Conservation (phyloP, 1,284 basidiomycete genomes). For the Anthracocystis walkeri region DNA sequence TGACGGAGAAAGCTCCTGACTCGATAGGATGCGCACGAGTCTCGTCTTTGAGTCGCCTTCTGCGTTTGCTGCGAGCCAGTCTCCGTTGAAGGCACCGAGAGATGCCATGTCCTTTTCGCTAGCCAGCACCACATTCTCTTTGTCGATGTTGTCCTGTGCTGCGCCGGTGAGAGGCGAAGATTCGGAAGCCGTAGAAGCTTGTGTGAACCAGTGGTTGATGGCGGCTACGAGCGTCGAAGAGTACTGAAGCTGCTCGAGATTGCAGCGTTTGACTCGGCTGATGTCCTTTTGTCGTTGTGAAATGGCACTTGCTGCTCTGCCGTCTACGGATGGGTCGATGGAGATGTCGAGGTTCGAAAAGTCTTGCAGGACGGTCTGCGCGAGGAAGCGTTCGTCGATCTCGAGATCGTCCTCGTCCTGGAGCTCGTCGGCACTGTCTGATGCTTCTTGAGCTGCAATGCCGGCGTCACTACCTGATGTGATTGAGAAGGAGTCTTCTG, state of each 20-base stretch:
- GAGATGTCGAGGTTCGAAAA: slow-evolving; percentile 50
- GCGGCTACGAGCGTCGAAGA: slow-evolving; percentile 33
- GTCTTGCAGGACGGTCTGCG: slow-evolving; percentile 52
- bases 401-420: slow-evolving; percentile 34
- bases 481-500: slow-evolving; percentile 33
- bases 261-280: slow-evolving; percentile 27
- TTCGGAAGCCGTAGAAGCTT: slow-evolving; percentile 14
- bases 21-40: slow-evolving; percentile 54
- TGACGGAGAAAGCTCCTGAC: slow-evolving; percentile 15
- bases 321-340: slow-evolving; percentile 20
- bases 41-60: slow-evolving; percentile 22
- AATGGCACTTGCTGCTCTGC: neutral
- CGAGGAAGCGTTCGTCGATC: slow-evolving; percentile 63
- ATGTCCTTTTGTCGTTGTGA: slow-evolving; percentile 5
- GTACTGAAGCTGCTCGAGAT: slow-evolving; percentile 31
- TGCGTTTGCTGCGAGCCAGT: slow-evolving; percentile 78
- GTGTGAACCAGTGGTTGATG: slow-evolving; percentile 45
- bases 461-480: slow-evolving; percentile 21
- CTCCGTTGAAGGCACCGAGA: slow-evolving; percentile 83
- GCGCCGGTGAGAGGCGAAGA: slow-evolving; percentile 15
- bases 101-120: slow-evolving; percentile 75
- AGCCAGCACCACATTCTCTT: slow-evolving; percentile 56
- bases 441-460: slow-evolving; percentile 5
- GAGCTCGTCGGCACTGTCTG: slow-evolving; percentile 36
- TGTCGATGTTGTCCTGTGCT: slow-evolving; percentile 54